Evolutionary conservation across 306 rosid genomes (phyloP).

Genomic region (Prunus padus): DNA sequence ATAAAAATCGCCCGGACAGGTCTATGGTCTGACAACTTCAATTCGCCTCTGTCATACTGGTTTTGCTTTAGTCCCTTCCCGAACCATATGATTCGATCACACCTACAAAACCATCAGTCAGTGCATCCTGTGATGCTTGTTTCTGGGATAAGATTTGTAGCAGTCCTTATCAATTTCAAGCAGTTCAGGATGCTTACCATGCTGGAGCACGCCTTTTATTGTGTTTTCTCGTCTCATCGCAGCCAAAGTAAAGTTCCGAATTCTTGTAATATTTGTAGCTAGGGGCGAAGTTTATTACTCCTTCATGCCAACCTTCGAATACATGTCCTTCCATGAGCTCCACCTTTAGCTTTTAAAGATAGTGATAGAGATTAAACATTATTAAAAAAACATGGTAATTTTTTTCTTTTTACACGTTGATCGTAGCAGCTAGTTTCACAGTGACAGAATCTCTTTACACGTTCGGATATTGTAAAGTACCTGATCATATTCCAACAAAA

Average conservation of each 20-base stretch:
- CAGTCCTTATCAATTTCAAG: slow-evolving; percentile 12
- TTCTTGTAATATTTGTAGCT: slow-evolving; percentile 18
- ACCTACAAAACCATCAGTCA: slow-evolving; percentile 36
- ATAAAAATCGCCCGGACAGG: slow-evolving; percentile 47
- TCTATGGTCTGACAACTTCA: slow-evolving; percentile 50
- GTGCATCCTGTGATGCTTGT: background rate
- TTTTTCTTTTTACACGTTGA: background rate
- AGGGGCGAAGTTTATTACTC: slow-evolving; percentile 14
- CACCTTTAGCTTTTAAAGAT: slow-evolving; percentile 4
- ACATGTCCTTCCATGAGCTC: slow-evolving; percentile 18
- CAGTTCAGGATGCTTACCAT: slow-evolving; percentile 3
- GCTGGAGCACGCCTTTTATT: slow-evolving; percentile 18
- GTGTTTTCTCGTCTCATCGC: slow-evolving; percentile 1
- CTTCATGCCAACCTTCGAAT: slow-evolving; percentile 23
- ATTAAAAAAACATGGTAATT: background rate
- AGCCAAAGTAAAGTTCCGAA: slow-evolving; percentile 9
- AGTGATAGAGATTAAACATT: background rate
- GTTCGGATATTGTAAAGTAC: slow-evolving; percentile 15
- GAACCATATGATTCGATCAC: slow-evolving; percentile 56
- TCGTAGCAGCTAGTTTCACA: background rate
- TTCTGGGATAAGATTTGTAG: background rate
- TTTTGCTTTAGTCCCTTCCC: slow-evolving; percentile 56
- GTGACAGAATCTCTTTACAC: background rate
- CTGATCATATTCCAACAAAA: slow-evolving; percentile 63
- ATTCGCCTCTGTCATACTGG: slow-evolving; percentile 39